Evolutionary conservation across 1,284 basidiomycete species (phyloP).

Genomic region (Ganoderma meredithae): DNA sequence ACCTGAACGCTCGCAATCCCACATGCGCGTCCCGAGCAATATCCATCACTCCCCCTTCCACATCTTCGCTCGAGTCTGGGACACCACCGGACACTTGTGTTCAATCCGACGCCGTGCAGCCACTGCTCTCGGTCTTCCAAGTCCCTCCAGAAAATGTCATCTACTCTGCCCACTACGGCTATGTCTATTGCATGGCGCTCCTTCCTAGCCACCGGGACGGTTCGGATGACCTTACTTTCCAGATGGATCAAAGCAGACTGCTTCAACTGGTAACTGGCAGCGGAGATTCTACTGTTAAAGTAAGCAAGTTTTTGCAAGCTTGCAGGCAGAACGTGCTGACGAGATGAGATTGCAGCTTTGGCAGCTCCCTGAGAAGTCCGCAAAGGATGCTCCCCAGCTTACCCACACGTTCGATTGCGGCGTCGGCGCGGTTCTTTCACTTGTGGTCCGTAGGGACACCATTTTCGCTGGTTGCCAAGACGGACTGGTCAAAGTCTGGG

Average conservation of each 20-base stretch:
- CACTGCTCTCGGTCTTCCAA: slow-evolving; percentile 48
- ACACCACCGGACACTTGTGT: slow-evolving; percentile 32
- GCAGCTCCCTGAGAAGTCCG: slow-evolving; percentile 54
- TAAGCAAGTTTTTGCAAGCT: slow-evolving; percentile 38
- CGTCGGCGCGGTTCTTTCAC: slow-evolving; percentile 80
- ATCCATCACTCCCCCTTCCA: slow-evolving; percentile 28
- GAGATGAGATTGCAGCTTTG: slow-evolving; percentile 61
- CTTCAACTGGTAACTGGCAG: slow-evolving; percentile 82
- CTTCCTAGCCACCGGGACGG: slow-evolving; percentile 53
- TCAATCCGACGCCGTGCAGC: slow-evolving; percentile 41
- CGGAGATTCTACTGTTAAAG: slow-evolving; percentile 90
- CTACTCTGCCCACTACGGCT: slow-evolving; percentile 92
- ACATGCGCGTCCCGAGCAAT: slow-evolving; percentile 38
- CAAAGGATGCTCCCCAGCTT: slow-evolving; percentile 49
- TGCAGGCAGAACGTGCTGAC: not conserved
- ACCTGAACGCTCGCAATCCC: slow-evolving; percentile 65
- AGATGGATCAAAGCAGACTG: slow-evolving; percentile 44
- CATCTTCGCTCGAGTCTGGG: slow-evolving; percentile 25
- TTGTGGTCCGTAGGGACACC: slow-evolving; percentile 80
- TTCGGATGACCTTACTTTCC: slow-evolving; percentile 41
- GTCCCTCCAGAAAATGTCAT: slow-evolving; percentile 77
- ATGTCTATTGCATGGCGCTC: slow-evolving; percentile 88
- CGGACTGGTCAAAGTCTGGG: slow-evolving; percentile 91
- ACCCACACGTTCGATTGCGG: slow-evolving; percentile 70
- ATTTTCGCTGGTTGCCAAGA: slow-evolving; percentile 95